Base-by-base conservation (phyloP, 306 rosid genomes). In the Styphnolobium japonicum region DNA sequence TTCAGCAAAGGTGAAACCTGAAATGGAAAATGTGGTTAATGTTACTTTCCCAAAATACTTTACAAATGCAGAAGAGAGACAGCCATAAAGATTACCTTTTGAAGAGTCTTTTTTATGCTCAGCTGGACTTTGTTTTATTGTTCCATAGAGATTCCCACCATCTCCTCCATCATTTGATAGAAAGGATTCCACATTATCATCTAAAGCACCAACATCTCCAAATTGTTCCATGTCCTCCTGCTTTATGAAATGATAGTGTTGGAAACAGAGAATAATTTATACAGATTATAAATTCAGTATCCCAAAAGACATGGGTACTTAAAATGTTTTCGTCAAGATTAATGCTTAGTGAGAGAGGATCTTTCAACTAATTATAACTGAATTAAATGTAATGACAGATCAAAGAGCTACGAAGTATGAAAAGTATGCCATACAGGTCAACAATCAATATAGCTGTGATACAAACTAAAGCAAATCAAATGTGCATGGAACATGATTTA, bases 131-230 rank as follows among this genome's bases (percentile, higher is more conserved):
- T 77, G 93, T 73, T 92, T 90, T 85, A 94, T 81, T 57, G 94
- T 76, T 53, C 92, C 98, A 88, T 90, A 92, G 58, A 89, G 78
- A 86, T 88, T 93, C 65, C 93, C 92, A 81, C 92, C 96, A 84
- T 90, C 97, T 68, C 87, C 94, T 53, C 85, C 96, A 63, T 89
- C 96, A 29, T 81, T 86, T 69, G 97, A 90, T 69, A 94, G 86
- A 83, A 92, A 92, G 5, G 98, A 94, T 56, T 94, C 97, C 31
- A 94, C 94, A 66, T 92, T 89, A 82, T 89, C 94, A 40, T 92
- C 98, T 76, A 94, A 87, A 65, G 91, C 88, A 81, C 90, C 91
- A 79, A 92, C 95, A 81, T 94, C 97, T 66, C 97, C 97, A 76
- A 89, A 87, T 76, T 80, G 90, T 6, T 92, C 97, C 62, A 94